These are phyloP conservation scores for Kazachstania sp. DNA, from an alignment of 1,139 yeast genomes.

Conservation along the genomic window DNA sequence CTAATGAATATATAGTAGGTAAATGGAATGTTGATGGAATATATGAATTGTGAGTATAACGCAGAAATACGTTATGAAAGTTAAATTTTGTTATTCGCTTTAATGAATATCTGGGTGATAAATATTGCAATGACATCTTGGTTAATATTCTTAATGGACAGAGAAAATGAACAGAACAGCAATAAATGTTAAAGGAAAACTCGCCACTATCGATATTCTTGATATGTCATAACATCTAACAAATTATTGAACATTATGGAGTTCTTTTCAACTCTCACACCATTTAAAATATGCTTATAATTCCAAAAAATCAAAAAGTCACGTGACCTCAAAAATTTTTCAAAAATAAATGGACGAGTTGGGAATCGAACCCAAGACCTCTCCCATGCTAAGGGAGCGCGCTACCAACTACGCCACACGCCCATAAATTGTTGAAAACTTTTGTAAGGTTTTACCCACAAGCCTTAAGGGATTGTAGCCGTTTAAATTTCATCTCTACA, in stretches of 20 bases:
- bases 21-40: constrained; percentile 7
- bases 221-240: too few species aligned
- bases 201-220: too few species aligned
- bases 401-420: constrained; percentile 93
- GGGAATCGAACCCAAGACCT: constrained; percentile 89
- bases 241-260: too few species aligned
- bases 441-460: too few species aligned
- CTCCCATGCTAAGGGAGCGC: constrained; percentile 87
- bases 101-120: neutral
- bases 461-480: too few species aligned
- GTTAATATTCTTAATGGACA: too few species aligned
- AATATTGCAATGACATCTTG: neutral
- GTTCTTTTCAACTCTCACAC: too few species aligned
- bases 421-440: constrained; percentile 36
- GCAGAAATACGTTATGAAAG: neutral
- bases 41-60: neutral
- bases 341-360: constrained; percentile 57
- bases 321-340: neutral
- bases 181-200: too few species aligned
- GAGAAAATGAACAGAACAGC: too few species aligned
- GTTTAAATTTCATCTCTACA: too few species aligned
- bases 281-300: too few species aligned
- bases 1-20: constrained; percentile 79
- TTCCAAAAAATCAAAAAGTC: too few species aligned
- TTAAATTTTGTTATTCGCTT: neutral